Percentiles rank a stretch among this genome's conserved stretches.
Conservation (phyloP, 805 yeast species). For the Wickerhamiella allomyrinae region DNA sequence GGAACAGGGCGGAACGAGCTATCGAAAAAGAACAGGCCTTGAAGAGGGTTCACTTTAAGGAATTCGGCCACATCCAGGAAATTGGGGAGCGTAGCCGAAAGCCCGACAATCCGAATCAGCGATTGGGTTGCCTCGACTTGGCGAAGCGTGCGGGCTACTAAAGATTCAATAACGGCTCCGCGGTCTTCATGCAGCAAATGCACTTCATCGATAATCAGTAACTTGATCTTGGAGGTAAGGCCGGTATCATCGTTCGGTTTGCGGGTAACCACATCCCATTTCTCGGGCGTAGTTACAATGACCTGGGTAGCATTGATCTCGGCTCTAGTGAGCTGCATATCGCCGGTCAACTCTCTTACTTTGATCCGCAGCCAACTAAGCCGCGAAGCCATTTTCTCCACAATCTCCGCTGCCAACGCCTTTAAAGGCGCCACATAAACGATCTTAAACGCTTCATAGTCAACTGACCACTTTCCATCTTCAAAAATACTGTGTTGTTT, state of each 20-base stretch:
- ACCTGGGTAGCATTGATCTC: constrained; percentile 75
- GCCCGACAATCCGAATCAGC: constrained; percentile 85
- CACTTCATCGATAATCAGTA: constrained; percentile 89
- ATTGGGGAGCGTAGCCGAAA: constrained; percentile 89
- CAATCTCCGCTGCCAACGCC: constrained; percentile 93
- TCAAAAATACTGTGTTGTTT: constrained; percentile 39
- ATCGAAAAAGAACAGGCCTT: constrained; percentile 91
- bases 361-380: constrained; percentile 72
- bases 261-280: constrained; percentile 96
- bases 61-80: constrained; percentile 90
- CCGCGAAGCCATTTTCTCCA: constrained; percentile 68
- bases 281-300: constrained; percentile 89
- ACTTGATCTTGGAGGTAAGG: constrained; percentile 65
- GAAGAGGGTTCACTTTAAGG: constrained; percentile 65
- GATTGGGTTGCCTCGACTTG: constrained; percentile 91
- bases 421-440: constrained; percentile 88
- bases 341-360: constrained; percentile 86
- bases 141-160: constrained; percentile 85
- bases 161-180: constrained; percentile 92
- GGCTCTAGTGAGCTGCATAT: constrained; percentile 75
- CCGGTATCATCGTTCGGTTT: constrained; percentile 83
- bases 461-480: constrained; percentile 42
- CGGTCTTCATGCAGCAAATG: constrained; percentile 94
- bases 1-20: constrained; percentile 91
- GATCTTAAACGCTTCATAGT: constrained; percentile 74